Evolutionary conservation across 2,329 filamentous ascomycete genomes (phyloP).

Genomic region (Fusarium oligoseptatum): DNA sequence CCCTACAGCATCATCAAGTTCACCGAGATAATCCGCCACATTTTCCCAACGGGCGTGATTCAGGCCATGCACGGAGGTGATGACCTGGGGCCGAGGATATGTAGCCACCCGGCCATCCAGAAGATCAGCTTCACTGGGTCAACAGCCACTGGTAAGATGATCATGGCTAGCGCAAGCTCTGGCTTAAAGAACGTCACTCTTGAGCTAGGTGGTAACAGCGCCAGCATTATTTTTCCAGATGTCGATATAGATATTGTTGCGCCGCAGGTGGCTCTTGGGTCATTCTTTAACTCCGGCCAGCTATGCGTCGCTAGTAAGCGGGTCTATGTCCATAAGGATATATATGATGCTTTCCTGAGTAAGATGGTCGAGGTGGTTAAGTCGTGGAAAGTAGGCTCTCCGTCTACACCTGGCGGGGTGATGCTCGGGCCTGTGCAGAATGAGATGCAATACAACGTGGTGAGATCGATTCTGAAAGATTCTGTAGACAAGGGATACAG

Average conservation of each 20-base stretch:
- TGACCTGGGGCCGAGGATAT: constrained; percentile 68
- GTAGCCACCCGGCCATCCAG: constrained; percentile 67
- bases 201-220: constrained; percentile 71
- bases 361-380: not conserved
- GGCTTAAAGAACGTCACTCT: constrained; percentile 72
- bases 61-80: constrained; percentile 72
- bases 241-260: constrained; percentile 60
- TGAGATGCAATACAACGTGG: not conserved
- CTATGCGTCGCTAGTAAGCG: constrained; percentile 57
- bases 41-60: constrained; percentile 72
- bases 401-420: not conserved
- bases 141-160: constrained; percentile 69
- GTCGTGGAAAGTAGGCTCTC: not conserved
- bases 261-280: constrained; percentile 55
- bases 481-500: not conserved
- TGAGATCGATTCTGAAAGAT: not conserved
- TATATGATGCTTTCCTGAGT: constrained; percentile 65
- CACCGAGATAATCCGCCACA: constrained; percentile 65
- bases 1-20: constrained; percentile 70
- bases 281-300: constrained; percentile 68
- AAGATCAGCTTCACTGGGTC: constrained; percentile 76
- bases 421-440: not conserved
- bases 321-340: constrained; percentile 69
- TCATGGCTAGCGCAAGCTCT: constrained; percentile 65
- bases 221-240: constrained; percentile 68